These are phyloP conservation scores for Cryphonectria nitschkei DNA, from an alignment of 2,329 filamentous ascomycete species.

Conservation along the genomic window DNA sequence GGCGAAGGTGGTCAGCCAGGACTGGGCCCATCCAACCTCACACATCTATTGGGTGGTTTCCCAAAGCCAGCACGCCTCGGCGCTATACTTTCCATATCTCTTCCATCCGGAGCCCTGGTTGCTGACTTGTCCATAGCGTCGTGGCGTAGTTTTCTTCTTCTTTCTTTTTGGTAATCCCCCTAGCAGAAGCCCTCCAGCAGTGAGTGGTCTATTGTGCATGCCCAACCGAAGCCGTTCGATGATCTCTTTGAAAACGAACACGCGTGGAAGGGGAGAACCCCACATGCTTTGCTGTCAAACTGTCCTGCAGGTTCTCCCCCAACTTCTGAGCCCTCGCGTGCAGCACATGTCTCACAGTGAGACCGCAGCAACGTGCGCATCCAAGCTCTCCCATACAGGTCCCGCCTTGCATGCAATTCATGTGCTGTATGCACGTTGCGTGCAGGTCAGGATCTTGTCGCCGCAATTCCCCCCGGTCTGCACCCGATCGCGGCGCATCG, in stretches of 20 bases:
- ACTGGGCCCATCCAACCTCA: background rate
- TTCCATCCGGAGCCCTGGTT: background rate
- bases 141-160: background rate
- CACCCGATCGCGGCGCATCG: background rate
- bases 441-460: background rate
- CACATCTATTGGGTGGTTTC: background rate
- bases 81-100: background rate
- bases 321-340: background rate
- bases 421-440: background rate
- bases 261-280: background rate
- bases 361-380: conserved; percentile 4
- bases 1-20: conserved; percentile 3
- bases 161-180: background rate
- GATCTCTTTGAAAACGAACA: background rate
- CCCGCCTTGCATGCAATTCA: background rate
- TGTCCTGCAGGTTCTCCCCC: background rate
- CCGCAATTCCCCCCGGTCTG: background rate
- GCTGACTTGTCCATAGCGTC: background rate
- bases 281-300: conserved; percentile 2
- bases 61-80: background rate
- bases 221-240: background rate
- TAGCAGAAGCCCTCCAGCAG: background rate
- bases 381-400: background rate
- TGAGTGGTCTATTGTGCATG: background rate
- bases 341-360: background rate